Evolutionary conservation across 2,329 filamentous ascomycete genomes (phyloP), one percentile per base, ranked within the genome.

Genomic region (Epicoccum sorghinum): DNA sequence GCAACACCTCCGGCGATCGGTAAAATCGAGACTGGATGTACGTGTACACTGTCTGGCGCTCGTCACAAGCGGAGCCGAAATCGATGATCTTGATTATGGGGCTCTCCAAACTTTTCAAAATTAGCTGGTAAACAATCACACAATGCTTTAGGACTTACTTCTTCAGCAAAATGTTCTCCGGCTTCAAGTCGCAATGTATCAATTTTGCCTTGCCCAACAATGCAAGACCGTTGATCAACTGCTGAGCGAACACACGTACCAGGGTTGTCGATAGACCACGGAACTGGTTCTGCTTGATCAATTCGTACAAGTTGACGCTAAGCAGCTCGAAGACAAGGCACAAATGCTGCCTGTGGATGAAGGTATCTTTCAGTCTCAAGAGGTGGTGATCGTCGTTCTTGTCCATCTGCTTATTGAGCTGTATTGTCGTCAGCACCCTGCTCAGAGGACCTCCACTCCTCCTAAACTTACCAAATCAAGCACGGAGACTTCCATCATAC

Each of bases 71-170:
- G 33, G 95, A 99, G 38, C 95, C 95, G 72, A 99, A 99, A 82
- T 99, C 95, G 74, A 99, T 99, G 69, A 99, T 97, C 77, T 99
- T 99, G 83, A 99, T 99, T 64, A 99, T 98, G 3, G 95, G 95
- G 68, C 93, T 98, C 75, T 99, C 95, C 37, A 99, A 86, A 72
- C 86, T 88, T 59, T 30, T 25, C 47, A 47, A 14, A 7, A 35
- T 63, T 45, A 71, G 62, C 23, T 33, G 13, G 30, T n/a, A 46
- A 8, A 24, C 13, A 6, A 14, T 12, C 6, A 29, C 18, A 13
- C 22, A 25, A 3, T 30, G 25, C 10, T 25, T 35, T 23, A 32
- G 6, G 10, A 77, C 81, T 67, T 66, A 87, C 85, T 99, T 99
- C 77, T 99, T 99, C 48, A 99, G 81, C 38, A 99, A 78, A 53